Evolutionary conservation across 495 filamentous ascomycete genomes (phyloP), one percentile per base, ranked within the genome.

Genomic region (Cercophora scortea): DNA sequence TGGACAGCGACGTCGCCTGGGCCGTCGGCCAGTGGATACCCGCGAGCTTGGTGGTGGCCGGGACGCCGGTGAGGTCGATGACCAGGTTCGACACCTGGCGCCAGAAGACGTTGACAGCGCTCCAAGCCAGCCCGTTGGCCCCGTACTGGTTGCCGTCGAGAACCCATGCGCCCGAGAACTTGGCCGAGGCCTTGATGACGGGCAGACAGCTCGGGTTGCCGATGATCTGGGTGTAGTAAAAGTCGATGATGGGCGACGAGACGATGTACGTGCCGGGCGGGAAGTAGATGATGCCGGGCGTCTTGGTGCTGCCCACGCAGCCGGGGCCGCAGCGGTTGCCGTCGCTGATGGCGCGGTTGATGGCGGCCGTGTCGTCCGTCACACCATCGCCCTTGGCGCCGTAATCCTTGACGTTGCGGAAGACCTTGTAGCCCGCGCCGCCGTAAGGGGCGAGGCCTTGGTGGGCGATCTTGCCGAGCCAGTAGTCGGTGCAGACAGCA

Each of bases 321-420:
- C 76, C 71, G 6, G 79, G 77, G 36, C 81, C 89, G 60, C 90
- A 96, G 19, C 90, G 87, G 51, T 72, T 74, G 15, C 87, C 87
- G 25, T 81, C 81, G 25, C 79, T 77, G 52, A 94, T 90, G 36
- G 90, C 90, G 42, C 70, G 64, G 64, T 94, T 91, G 71, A 95
- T 92, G 4, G 90, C 88, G 43, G 63, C 80, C 0, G 88, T 90
- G 65, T 95, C 90, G 61, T 95, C 89, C 1, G 86, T 88, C n/a
- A 75, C 65, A 36, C 84, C 86, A 57, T 89, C 84, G 53, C 71
- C 70, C 52, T 65, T 71, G 44, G 81, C 81, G 25, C 78, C 79
- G 54, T 68, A 81, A 57, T 78, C 77, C 57, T 78, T 80, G 34
- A 82, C 76, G 54, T 81, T 82, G 48, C 80, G 74, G 54, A 72